A percentile compares a stretch with the other conserved stretches of the same genome.
These are phyloP conservation scores for Fusarium setosum DNA, from an alignment of 2,329 filamentous ascomycete species.

Conservation along the genomic window DNA sequence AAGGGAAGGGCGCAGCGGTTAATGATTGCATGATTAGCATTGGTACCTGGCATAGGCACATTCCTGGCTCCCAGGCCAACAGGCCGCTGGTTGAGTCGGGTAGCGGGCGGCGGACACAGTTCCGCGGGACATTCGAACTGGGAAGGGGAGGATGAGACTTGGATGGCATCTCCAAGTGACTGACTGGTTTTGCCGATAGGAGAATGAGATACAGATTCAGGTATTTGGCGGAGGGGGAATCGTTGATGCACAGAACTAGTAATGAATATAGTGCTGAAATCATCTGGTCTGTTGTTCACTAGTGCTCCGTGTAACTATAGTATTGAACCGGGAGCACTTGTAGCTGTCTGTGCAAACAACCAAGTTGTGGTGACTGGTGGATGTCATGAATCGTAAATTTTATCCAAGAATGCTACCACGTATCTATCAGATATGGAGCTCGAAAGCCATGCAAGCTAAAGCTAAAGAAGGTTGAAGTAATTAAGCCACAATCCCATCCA, in stretches of 20 bases:
- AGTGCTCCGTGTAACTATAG: too few species aligned
- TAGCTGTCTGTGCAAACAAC: neutral
- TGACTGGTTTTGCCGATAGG: conserved; percentile 15
- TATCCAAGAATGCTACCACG: conserved; percentile 29
- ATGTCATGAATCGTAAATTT: conserved; percentile 34
- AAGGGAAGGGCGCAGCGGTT: conserved; percentile 44
- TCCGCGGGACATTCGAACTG: conserved; percentile 10
- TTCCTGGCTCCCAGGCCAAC: conserved; percentile 30
- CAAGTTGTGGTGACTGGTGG: neutral
- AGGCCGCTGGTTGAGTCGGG: conserved; percentile 29
- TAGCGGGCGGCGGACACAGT: conserved; percentile 11
- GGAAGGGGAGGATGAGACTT: conserved; percentile 17
- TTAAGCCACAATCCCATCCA: conserved; percentile 20
- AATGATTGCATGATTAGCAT: conserved; percentile 54
- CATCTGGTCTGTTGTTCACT: neutral
- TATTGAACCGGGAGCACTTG: too few species aligned
- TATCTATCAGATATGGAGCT: conserved; percentile 16
- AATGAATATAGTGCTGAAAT: conserved; percentile 45
- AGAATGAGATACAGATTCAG: conserved; percentile 22
- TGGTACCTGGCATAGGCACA: conserved; percentile 47
- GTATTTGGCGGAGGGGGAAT: conserved; percentile 35
- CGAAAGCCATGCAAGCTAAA: conserved; percentile 3
- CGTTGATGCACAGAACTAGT: conserved; percentile 44
- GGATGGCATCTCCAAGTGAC: conserved; percentile 24
- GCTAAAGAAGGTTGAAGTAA: conserved; percentile 9